Base-by-base conservation (phyloP, 768 basidiomycete species). In the Mycena leptocephala region DNA sequence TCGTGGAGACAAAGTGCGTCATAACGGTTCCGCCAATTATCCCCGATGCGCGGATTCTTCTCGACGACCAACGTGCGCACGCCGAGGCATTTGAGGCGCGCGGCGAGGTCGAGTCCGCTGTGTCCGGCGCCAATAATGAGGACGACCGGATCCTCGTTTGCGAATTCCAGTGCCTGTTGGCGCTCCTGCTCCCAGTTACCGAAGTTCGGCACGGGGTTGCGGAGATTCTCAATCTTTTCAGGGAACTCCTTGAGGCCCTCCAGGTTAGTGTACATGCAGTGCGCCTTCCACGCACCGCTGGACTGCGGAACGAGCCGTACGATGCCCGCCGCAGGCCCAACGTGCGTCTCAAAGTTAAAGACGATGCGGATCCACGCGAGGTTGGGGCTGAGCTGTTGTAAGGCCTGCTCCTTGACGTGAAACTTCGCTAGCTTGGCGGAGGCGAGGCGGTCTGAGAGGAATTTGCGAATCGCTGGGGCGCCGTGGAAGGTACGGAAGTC, bases 11-110 rank as follows among this genome's bases (percentile, higher is more conserved):
- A 93, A 46, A 94, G 83, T 13, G 92, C 89, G 69, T 93, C 90
- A 80, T 95, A 95, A 43, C 95, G 86, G 43, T 88, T 85, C 72
- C 93, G 85, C 94, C 93, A 94, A 63, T 89, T 90, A 79, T 94
- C 90, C 0, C 94, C 93, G 30, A 94, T 88, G 24, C 90, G 83
- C 14, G 80, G 73, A 64, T 92, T 89, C 82, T 89, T 91, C 81
- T 96, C 95, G 59, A 96, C 85, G 18, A 95, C 83, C 10, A 94
- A 84, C 11, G 86, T 83, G 16, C 85, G 79, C 14, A 93, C 82
- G 46, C 85, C 90, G 10, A 93, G 83, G 5, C 84, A 84, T 80
- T 92, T 90, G 70, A 94, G 87, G 51, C 92, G 86, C n/a, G 92
- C 93, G 0, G 92, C 92, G 26, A 91, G 78, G 11, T 89, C 90